A percentile compares a stretch with the other conserved stretches of the same genome.
Evolutionary conservation across 1,284 basidiomycete genomes (phyloP).

Genomic region (Leccinum variabile): DNA sequence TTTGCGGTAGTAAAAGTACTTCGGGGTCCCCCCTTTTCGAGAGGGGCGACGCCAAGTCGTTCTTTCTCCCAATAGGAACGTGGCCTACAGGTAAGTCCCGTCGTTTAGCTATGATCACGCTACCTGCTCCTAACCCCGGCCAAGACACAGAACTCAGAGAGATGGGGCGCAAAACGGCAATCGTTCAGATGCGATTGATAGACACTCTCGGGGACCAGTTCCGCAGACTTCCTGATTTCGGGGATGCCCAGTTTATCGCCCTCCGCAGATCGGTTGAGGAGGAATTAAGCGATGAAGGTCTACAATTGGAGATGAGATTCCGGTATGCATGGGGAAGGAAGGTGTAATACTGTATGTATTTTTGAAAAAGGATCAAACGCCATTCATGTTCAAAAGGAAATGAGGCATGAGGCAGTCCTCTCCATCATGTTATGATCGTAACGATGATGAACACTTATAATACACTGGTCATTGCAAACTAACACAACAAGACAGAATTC

Average conservation of each 20-base stretch:
- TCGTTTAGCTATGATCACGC: background rate
- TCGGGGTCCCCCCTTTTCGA: constrained; percentile 2
- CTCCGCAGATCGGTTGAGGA: constrained; percentile 3
- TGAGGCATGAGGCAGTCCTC: background rate
- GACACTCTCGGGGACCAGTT: constrained; percentile 12
- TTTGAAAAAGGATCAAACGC: background rate
- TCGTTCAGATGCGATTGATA: constrained; percentile 6
- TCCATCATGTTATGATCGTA: background rate
- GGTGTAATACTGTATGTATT: background rate
- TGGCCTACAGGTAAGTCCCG: constrained; percentile 6
- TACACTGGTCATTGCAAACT: background rate
- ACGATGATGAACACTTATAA: background rate
- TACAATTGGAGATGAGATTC: constrained; percentile 11
- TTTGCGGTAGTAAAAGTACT: background rate
- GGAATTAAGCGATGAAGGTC: constrained; percentile 1
- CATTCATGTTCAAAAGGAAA: background rate
- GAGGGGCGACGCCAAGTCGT: background rate
- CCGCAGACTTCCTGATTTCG: constrained; percentile 3
- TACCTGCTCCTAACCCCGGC: background rate
- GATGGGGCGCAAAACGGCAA: constrained; percentile 9
- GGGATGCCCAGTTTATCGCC: constrained; percentile 4
- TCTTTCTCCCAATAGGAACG: constrained; percentile 10
- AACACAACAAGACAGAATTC: background rate
- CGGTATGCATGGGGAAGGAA: constrained; percentile 11
- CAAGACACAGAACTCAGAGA: constrained; percentile 7